Evolutionary conservation across 2,329 filamentous ascomycete genomes (phyloP).

Genomic region (Colletotrichum zoysiae): DNA sequence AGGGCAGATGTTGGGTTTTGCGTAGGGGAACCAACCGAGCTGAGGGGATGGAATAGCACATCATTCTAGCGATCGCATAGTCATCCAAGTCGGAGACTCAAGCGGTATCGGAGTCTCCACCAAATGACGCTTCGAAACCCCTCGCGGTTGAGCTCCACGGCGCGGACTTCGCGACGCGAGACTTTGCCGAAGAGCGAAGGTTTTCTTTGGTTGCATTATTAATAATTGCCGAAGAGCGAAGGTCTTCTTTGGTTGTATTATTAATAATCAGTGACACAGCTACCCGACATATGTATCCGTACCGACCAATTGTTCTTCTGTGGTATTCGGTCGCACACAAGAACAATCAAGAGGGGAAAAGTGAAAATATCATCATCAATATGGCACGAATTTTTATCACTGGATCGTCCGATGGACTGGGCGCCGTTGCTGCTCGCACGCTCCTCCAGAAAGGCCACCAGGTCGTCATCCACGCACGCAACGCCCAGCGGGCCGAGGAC

Average conservation of each 20-base stretch:
- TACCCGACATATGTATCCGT: neutral
- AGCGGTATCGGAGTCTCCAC: neutral
- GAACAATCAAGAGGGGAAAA: no score
- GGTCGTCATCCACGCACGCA: constrained; percentile 69
- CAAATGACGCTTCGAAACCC: neutral
- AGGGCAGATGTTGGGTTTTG: no score
- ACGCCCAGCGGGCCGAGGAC: constrained; percentile 63
- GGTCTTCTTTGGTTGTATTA: neutral
- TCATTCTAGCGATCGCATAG: neutral
- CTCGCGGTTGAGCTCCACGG: neutral
- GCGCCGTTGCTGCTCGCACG: constrained; percentile 62
- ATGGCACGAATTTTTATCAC: constrained; percentile 57
- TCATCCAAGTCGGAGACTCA: neutral
- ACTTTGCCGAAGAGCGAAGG: neutral
- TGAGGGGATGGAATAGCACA: neutral
- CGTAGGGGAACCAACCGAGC: neutral
- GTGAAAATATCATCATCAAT: neutral
- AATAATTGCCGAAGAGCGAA: neutral
- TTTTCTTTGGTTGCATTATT: neutral
- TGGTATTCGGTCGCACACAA: neutral
- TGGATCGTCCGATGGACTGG: constrained; percentile 69
- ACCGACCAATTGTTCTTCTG: neutral
- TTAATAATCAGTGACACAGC: neutral
- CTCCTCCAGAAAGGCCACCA: constrained; percentile 65
- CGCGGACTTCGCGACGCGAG: neutral